Percentiles rank a stretch among this genome's conserved stretches.
Conservation (phyloP, 306 rosid species). For the Macrotyloma uniflorum region DNA sequence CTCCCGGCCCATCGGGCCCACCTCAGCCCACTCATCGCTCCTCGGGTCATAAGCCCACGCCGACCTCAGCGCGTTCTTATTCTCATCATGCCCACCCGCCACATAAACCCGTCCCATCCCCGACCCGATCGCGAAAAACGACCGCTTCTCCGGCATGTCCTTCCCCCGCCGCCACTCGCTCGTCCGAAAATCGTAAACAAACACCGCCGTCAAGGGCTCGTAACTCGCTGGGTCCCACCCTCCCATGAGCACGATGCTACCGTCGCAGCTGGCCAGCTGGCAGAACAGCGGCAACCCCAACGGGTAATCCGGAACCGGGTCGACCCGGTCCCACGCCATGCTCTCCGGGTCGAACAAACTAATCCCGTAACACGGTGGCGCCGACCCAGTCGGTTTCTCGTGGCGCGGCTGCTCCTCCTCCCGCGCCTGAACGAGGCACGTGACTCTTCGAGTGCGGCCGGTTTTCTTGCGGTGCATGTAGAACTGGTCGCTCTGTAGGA, state of each 20-base stretch:
- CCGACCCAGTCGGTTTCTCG: background rate
- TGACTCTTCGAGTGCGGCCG: constrained; percentile 38
- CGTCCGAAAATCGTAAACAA: constrained; percentile 45
- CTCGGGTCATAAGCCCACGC: constrained; percentile 48
- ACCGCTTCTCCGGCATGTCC: constrained; percentile 49
- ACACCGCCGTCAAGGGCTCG: constrained; percentile 37
- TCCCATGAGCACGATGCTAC: constrained; percentile 51
- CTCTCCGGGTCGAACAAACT: constrained; percentile 42
- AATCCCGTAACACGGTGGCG: constrained; percentile 29
- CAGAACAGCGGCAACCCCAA: constrained; percentile 49
- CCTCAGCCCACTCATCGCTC: constrained; percentile 35
- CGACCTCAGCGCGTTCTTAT: constrained; percentile 46
- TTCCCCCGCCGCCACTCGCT: constrained; percentile 42
- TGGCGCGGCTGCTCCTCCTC: background rate
- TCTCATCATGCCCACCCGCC: constrained; percentile 58
- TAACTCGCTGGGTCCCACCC: constrained; percentile 55
- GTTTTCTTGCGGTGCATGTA: constrained; percentile 38
- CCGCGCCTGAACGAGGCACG: constrained; percentile 47
- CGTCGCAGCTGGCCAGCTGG: constrained; percentile 41
- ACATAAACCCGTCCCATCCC: constrained; percentile 29
- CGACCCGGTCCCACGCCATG: constrained; percentile 41
- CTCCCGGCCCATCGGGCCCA: constrained; percentile 42
- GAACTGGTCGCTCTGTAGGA: constrained; percentile 42
- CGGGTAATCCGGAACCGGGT: constrained; percentile 37
- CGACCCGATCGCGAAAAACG: constrained; percentile 50